Conservation (phyloP, 2,329 filamentous ascomycete genomes). For the Drechmeria coniospora region DNA sequence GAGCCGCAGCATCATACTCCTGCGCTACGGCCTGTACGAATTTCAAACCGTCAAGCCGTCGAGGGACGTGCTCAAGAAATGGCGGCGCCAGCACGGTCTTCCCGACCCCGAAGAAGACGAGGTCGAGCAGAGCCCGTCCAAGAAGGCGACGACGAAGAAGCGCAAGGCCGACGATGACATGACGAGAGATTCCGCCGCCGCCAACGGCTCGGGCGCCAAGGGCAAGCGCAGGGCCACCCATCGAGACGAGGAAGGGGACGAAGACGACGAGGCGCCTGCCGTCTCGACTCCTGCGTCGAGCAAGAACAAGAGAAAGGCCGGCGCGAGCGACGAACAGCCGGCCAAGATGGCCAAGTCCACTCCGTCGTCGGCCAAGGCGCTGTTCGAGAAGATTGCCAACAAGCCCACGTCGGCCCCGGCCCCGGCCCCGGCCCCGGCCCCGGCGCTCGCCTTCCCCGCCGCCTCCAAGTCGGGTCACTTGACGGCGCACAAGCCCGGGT, state of each 20-base stretch:
- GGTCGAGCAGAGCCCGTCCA: constrained; percentile 13
- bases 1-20: constrained; percentile 43
- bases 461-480: constrained; percentile 18
- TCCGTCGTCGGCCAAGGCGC: constrained; percentile 36
- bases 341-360: constrained; percentile 35
- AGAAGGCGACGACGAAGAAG: constrained; percentile 26
- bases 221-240: constrained; percentile 35
- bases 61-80: constrained; percentile 40
- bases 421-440: too few species aligned
- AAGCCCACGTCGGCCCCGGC: constrained; percentile 26
- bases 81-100: constrained; percentile 40
- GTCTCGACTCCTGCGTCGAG: constrained; percentile 12
- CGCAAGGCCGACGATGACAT: constrained; percentile 41
- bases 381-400: constrained; percentile 43
- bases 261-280: constrained; percentile 16
- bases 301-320: constrained; percentile 39
- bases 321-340: constrained; percentile 29
- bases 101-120: constrained; percentile 32
- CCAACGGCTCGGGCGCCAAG: constrained; percentile 19
- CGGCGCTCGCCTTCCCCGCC: constrained; percentile 12
- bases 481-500: constrained; percentile 18
- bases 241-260: constrained; percentile 23
- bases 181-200: constrained; percentile 20
- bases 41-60: constrained; percentile 48
- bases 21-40: constrained; percentile 46